phyloP scores from a whole-genome alignment of 768 basidiomycete species.

The Mrakia blollopis region DNA sequence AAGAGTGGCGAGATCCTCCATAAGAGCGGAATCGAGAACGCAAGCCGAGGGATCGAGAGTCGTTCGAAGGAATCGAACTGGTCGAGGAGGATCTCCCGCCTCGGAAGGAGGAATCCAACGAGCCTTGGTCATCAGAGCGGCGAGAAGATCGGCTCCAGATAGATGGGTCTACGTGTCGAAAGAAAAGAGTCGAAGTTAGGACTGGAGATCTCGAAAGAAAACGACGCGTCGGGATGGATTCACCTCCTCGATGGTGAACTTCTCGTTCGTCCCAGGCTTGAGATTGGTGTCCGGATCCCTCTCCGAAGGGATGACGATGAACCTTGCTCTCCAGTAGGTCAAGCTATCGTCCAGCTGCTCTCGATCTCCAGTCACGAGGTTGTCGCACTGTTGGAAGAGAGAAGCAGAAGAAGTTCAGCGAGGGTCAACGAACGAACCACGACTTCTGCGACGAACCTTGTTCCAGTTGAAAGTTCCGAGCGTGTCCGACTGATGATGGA shows the following conservation, averaged over 20 bases:
- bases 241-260: slow-evolving; percentile 71
- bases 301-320: slow-evolving; percentile 81
- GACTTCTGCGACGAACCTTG: slow-evolving; percentile 7
- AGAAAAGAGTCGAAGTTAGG: no score
- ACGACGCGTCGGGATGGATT: neutral
- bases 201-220: no score
- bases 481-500: neutral
- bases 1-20: slow-evolving; percentile 72
- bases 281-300: slow-evolving; percentile 52
- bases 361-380: slow-evolving; percentile 23
- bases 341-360: slow-evolving; percentile 3
- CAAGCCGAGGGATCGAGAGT: slow-evolving; percentile 73
- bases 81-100: slow-evolving; percentile 52
- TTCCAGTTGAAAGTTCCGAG: slow-evolving; percentile 14
- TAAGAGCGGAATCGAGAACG: slow-evolving; percentile 69
- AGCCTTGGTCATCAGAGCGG: slow-evolving; percentile 77
- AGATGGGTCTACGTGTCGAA: slow-evolving; percentile 53
- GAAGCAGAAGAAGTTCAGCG: neutral
- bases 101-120: slow-evolving; percentile 62
- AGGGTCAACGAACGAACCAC: no score
- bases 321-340: slow-evolving; percentile 49
- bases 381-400: slow-evolving; percentile 9
- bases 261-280: slow-evolving; percentile 54
- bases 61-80: slow-evolving; percentile 66
- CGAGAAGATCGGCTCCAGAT: slow-evolving; percentile 83